These are phyloP conservation scores for Lathyrus sativus DNA, from an alignment of 306 rosid genomes.

Conservation along the genomic window DNA sequence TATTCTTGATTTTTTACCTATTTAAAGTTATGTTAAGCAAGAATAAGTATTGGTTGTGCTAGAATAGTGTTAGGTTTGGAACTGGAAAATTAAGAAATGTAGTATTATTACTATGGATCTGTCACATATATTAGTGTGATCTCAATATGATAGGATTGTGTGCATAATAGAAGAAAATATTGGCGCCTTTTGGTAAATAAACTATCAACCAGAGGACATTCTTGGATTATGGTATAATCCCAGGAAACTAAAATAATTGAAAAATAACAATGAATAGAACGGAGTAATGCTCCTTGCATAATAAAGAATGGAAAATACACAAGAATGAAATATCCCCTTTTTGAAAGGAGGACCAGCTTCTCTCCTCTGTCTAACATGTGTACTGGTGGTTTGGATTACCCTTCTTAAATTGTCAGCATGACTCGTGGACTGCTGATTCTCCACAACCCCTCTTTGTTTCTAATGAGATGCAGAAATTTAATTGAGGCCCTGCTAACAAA, in stretches of 20 bases:
- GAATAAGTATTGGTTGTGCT: neutral
- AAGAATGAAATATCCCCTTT: neutral
- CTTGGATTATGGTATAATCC: neutral
- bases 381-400: constrained; percentile 1
- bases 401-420: neutral
- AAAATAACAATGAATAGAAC: neutral
- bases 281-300: neutral
- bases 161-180: neutral
- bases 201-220: neutral
- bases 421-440: neutral
- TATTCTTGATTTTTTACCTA: neutral
- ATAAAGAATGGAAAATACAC: neutral
- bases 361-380: neutral
- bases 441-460: neutral
- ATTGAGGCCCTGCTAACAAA: neutral
- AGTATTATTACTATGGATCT: neutral
- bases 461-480: neutral
- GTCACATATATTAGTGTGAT: neutral
- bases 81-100: neutral
- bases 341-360: neutral
- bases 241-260: neutral
- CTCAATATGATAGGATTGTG: neutral
- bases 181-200: neutral
- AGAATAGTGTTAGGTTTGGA: neutral
- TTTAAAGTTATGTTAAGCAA: neutral